A percentile compares a stretch with the other conserved stretches of the same genome.
These are phyloP conservation scores for Cyathus striatus DNA, from an alignment of 768 basidiomycete genomes.

Conservation along the genomic window DNA sequence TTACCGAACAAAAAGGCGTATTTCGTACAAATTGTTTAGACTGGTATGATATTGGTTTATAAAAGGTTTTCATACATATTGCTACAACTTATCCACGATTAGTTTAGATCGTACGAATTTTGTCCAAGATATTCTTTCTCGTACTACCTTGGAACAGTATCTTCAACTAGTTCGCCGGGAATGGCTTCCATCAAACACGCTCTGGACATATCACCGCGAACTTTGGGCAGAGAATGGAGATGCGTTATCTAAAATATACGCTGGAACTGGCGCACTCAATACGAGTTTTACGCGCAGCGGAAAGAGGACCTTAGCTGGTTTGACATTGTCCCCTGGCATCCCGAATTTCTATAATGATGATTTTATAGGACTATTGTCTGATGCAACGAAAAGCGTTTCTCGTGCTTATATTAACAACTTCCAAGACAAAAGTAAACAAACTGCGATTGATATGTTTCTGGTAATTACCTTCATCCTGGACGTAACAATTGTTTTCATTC, in stretches of 20 bases:
- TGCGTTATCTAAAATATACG: slow-evolving; percentile 89
- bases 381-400: slow-evolving; percentile 94
- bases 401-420: slow-evolving; percentile 98
- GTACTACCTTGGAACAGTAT: slow-evolving; percentile 76
- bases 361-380: slow-evolving; percentile 74
- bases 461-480: slow-evolving; percentile 37
- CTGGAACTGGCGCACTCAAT: slow-evolving; percentile 89
- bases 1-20: slow-evolving; percentile 87
- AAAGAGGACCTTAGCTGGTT: slow-evolving; percentile 84
- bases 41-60: slow-evolving; percentile 48
- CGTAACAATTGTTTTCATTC: not conserved
- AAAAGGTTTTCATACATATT: slow-evolving; percentile 4
- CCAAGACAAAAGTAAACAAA: slow-evolving; percentile 90
- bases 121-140: slow-evolving; percentile 90
- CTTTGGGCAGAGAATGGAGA: slow-evolving; percentile 98
- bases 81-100: slow-evolving; percentile 2
- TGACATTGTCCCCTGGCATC: slow-evolving; percentile 4
- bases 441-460: slow-evolving; percentile 92
- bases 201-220: slow-evolving; percentile 89
- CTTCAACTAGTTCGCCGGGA: slow-evolving; percentile 72
- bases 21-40: slow-evolving; percentile 96
- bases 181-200: slow-evolving; percentile 59
- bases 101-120: slow-evolving; percentile 98
- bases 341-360: slow-evolving; percentile 2
- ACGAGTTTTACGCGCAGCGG: slow-evolving; percentile 95